phyloP scores from a whole-genome alignment of 768 basidiomycete genomes.

The Boletus insuetus region DNA sequence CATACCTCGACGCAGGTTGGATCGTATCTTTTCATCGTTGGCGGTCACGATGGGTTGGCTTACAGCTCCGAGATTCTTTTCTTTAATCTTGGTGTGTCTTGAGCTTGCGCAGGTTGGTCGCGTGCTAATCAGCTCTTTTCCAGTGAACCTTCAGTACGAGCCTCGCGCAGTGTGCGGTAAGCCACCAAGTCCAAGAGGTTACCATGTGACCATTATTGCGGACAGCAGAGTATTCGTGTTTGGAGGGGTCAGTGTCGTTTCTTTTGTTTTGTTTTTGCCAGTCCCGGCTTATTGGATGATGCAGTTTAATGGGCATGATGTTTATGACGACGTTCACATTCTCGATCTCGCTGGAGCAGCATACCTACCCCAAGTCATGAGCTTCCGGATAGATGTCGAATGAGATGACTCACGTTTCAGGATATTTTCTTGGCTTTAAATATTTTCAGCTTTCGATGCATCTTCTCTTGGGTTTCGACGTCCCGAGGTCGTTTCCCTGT shows the following conservation, averaged over 20 bases:
- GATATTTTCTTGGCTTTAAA: background rate
- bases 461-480: background rate
- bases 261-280: background rate
- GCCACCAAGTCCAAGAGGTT: constrained; percentile 73
- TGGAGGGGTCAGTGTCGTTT: constrained; percentile 52
- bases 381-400: constrained; percentile 55
- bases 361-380: constrained; percentile 87
- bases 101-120: background rate
- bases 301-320: constrained; percentile 70
- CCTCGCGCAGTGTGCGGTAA: constrained; percentile 63
- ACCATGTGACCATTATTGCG: constrained; percentile 78
- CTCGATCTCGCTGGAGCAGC: constrained; percentile 85
- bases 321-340: constrained; percentile 82
- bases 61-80: constrained; percentile 75
- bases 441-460: background rate
- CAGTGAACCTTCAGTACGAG: constrained; percentile 86
- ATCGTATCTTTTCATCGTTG: constrained; percentile 85
- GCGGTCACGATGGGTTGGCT: constrained; percentile 79
- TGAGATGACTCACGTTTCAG: constrained; percentile 9
- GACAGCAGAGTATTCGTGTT: constrained; percentile 85
- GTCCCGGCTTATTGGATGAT: constrained; percentile 12
- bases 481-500: background rate
- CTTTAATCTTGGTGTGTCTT: constrained; percentile 76
- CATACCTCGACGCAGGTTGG: constrained; percentile 91
- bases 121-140: background rate